Base-by-base conservation (phyloP, 192 early-diverging fungal genomes). In the Podila epicladia region DNA sequence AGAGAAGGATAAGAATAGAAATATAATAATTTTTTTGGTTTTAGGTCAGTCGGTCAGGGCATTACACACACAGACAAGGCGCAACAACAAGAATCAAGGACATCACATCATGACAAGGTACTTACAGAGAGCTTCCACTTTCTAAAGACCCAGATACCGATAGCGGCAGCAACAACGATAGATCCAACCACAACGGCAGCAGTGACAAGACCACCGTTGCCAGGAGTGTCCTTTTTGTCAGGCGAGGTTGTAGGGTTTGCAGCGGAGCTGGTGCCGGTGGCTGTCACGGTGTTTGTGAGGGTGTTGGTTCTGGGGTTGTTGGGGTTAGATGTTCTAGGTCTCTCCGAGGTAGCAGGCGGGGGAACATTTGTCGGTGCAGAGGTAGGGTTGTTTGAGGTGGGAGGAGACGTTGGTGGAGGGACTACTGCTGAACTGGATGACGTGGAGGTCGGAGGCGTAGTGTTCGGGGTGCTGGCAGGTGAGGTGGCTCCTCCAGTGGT, bases 91-190 rank as follows among this genome's bases (percentile, higher is more conserved):
- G 13, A 17, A 17, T 0, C 41, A 45, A 17, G 15, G 17, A 45
- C 41, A 45, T 12, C 38, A 41, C 9, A 41, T 53, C 51, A n/a
- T 1, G n/a, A 57, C 28, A 62, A 65, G 33, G 19, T 1, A 78
- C 76, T 63, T 86, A 86, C 84, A 53, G 80, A 75, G 26, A 85
- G 75, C 71, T 87, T 87, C 84, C 84, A 87, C 75, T 87, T 87
- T 79, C 84, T 77, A 68, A 85, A 87, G 58, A 87, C 82, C 84
- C 84, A 87, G 66, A 87, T 84, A 22, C 84, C 85, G 37, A 86
- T 82, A 28, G 85, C 85, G 8, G 85, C 77, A 35, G 77, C 78
- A 38, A 83, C 72, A 26, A 86, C 72, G 28, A 86, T 41, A 19
- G 85, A 64, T 38, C 73, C 85, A 9, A 86, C 74, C 29, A 84